These are phyloP conservation scores for Medicago arabica DNA, from an alignment of 306 rosid species.

Conservation along the genomic window DNA sequence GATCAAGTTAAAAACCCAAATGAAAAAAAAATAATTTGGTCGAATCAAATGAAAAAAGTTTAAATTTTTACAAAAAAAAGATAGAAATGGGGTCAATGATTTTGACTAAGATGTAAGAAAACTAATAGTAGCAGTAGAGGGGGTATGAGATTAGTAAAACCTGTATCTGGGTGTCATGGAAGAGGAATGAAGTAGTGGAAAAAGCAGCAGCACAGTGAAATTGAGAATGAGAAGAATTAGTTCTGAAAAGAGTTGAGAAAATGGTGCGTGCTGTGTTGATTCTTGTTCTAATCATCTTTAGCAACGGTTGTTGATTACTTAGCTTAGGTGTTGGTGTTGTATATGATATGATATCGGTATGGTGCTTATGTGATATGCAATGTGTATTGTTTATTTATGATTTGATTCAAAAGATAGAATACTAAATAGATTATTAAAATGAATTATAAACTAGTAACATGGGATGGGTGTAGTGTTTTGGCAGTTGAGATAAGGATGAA, in stretches of 20 bases:
- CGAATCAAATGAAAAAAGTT: constrained; percentile 13
- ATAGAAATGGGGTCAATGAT: neutral
- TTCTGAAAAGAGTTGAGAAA: constrained; percentile 46
- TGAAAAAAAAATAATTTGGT: too few relatives aligned
- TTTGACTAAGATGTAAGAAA: neutral
- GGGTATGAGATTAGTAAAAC: too few relatives aligned
- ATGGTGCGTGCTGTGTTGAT: constrained; percentile 54
- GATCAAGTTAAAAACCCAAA: constrained; percentile 23
- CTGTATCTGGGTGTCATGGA: constrained; percentile 93
- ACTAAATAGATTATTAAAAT: too few relatives aligned
- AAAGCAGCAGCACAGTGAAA: constrained; percentile 60
- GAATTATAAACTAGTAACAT: too few relatives aligned
- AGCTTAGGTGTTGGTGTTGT: neutral
- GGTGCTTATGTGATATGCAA: neutral
- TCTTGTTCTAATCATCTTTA: constrained; percentile 61
- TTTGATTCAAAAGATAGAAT: neutral
- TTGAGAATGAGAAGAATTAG: constrained; percentile 33
- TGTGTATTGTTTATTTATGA: neutral
- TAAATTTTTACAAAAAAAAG: neutral
- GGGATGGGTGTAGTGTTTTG: neutral
- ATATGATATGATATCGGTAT: neutral
- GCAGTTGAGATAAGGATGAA: neutral
- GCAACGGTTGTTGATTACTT: neutral
- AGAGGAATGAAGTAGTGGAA: constrained; percentile 81
- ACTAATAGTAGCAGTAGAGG: neutral